Evolutionary conservation across 208 protist species (phyloP).

Genomic region (Trypanosoma theileri): DNA sequence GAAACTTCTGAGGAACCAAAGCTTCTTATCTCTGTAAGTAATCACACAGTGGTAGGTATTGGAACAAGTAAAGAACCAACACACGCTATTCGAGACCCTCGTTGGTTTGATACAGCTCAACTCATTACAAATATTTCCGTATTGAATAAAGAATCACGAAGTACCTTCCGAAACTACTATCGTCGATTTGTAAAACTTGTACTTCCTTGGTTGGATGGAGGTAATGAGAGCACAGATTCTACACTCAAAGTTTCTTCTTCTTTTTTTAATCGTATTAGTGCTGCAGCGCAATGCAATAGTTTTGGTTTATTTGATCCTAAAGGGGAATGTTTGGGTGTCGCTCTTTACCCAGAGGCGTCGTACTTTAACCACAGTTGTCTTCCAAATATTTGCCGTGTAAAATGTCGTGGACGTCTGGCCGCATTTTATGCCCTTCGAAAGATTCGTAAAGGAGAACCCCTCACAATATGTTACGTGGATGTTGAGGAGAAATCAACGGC

Average conservation of each 20-base stretch:
- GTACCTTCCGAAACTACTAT: slow-evolving; percentile 51
- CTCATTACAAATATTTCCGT: slow-evolving; percentile 72
- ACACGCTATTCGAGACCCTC: slow-evolving; percentile 27
- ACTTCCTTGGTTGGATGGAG: slow-evolving; percentile 32
- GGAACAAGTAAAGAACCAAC: slow-evolving; percentile 1
- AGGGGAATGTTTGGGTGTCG: slow-evolving; percentile 51
- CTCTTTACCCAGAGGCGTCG: slow-evolving; percentile 58
- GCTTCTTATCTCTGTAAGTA: slow-evolving; percentile 5
- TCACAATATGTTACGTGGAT: slow-evolving; percentile 82
- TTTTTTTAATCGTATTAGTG: slow-evolving; percentile 56
- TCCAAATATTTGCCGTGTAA: slow-evolving; percentile 73
- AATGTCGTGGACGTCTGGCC: slow-evolving; percentile 41
- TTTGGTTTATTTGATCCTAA: slow-evolving; percentile 58
- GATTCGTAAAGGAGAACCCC: slow-evolving; percentile 39
- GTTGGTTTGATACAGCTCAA: slow-evolving; percentile 43
- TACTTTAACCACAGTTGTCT: slow-evolving; percentile 83
- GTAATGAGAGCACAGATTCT: not conserved
- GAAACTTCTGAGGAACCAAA: not conserved
- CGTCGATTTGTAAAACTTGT: slow-evolving; percentile 52
- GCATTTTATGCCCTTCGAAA: slow-evolving; percentile 68
- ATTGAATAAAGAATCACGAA: slow-evolving; percentile 45
- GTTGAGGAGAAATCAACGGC: slow-evolving; percentile 56
- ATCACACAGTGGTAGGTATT: slow-evolving; percentile 7
- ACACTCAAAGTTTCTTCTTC: slow-evolving; percentile 28
- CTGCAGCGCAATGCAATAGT: slow-evolving; percentile 65